Conservation (phyloP, 2,329 filamentous ascomycete species). For the Colletotrichum chlorophyti region DNA sequence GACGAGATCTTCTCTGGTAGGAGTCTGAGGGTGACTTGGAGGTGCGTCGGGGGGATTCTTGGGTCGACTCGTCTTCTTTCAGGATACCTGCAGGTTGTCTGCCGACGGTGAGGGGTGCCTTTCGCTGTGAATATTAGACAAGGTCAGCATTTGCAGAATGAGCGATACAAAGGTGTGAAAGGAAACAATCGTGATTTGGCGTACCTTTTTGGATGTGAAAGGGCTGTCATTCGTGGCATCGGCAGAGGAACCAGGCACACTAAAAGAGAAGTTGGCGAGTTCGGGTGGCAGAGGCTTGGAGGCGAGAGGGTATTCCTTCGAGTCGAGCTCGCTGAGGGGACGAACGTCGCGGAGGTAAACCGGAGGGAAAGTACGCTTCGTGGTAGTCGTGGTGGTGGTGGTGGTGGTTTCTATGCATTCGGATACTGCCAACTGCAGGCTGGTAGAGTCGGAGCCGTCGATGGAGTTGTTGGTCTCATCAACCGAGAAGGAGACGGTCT, state of each 20-base stretch:
- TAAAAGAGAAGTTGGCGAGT: conserved; percentile 79
- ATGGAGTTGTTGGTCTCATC: conserved; percentile 43
- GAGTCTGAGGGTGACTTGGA: conserved; percentile 35
- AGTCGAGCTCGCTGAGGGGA: conserved; percentile 75
- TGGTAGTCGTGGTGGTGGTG: conserved; percentile 91
- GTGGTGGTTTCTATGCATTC: conserved; percentile 74
- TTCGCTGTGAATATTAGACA: conserved; percentile 11
- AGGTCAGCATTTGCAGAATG: conserved; percentile 1
- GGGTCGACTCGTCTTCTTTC: conserved; percentile 37
- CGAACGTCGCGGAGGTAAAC: conserved; percentile 78
- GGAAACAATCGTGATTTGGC: neutral
- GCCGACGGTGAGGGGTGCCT: conserved; percentile 12
- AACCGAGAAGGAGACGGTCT: conserved; percentile 56
- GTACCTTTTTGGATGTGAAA: conserved; percentile 20
- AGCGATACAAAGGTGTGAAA: neutral
- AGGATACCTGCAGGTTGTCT: conserved; percentile 19
- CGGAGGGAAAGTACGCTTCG: conserved; percentile 84
- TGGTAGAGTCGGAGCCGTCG: conserved; percentile 39
- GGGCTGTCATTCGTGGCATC: conserved; percentile 10
- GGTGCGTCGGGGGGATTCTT: conserved; percentile 35
- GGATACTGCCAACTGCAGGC: conserved; percentile 63
- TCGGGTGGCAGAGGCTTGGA: conserved; percentile 81
- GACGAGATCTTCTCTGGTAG: conserved; percentile 39
- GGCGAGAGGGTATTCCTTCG: conserved; percentile 90
- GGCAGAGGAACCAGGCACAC: conserved; percentile 59